Evolutionary conservation across 2,329 filamentous ascomycete species (phyloP).

Genomic region (Periconia digitata): DNA sequence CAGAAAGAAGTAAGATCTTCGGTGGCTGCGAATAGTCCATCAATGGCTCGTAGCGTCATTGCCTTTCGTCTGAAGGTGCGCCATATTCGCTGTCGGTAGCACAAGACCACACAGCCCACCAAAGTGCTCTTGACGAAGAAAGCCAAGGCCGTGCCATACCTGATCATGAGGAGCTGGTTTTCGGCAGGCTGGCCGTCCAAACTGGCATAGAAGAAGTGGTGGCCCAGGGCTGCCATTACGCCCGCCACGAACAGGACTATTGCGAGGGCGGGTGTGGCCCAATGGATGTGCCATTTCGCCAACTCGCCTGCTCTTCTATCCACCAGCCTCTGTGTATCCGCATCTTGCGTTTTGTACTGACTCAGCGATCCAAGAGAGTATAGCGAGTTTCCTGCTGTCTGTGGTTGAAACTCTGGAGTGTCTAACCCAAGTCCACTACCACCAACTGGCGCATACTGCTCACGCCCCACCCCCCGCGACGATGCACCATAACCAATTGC

Average conservation of each 20-base stretch:
- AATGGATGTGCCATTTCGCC: constrained; percentile 41
- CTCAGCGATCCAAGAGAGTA: constrained; percentile 26
- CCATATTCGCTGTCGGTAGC: constrained; percentile 44
- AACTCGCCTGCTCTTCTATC: constrained; percentile 36
- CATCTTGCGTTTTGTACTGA: constrained; percentile 30
- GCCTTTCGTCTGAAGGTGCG: constrained; percentile 39
- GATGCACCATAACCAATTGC: constrained; percentile 17
- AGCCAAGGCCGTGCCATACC: constrained; percentile 41
- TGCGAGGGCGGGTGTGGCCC: constrained; percentile 35
- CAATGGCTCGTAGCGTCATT: constrained; percentile 42
- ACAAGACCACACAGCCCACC: constrained; percentile 36
- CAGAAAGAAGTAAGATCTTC: constrained; percentile 40
- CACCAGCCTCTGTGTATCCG: constrained; percentile 34
- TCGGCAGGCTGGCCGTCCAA: constrained; percentile 33
- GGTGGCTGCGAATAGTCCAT: constrained; percentile 39
- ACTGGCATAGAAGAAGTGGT: constrained; percentile 38
- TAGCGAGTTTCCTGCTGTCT: constrained; percentile 22
- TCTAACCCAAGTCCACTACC: constrained; percentile 11
- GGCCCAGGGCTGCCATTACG: constrained; percentile 33
- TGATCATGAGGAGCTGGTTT: constrained; percentile 36
- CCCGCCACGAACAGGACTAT: constrained; percentile 32
- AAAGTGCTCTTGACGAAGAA: constrained; percentile 43
- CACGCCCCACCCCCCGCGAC: constrained; percentile 6
- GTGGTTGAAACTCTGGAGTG: constrained; percentile 15
- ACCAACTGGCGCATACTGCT: constrained; percentile 24